phyloP scores from a whole-genome alignment of 805 yeast species.

The Candida insectorum region DNA sequence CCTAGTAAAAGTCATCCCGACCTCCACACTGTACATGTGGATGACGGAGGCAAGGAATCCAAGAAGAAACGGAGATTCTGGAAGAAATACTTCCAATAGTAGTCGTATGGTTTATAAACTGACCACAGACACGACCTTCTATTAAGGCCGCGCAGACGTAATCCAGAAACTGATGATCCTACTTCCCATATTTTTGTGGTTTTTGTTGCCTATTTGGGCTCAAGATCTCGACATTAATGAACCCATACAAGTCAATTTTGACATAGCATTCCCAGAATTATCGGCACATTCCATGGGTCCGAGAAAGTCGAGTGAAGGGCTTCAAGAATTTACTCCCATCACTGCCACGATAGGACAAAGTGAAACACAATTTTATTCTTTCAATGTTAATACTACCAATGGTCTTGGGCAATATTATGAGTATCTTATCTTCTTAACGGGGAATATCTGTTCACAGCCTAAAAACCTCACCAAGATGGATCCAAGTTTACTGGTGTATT shows the following conservation, averaged over 20 bases:
- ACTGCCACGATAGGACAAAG: slow-evolving; percentile 31
- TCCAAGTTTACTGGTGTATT: slow-evolving; percentile 33
- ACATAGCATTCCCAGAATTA: too few relatives aligned
- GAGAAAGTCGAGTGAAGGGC: too few relatives aligned
- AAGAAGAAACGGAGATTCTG: slow-evolving; percentile 27
- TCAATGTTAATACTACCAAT: slow-evolving; percentile 40
- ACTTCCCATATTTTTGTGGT: too few relatives aligned
- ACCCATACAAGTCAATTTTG: too few relatives aligned
- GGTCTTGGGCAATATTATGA: slow-evolving; percentile 47
- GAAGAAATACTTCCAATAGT: too few relatives aligned
- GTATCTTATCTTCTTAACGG: slow-evolving; percentile 47
- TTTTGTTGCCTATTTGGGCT: too few relatives aligned
- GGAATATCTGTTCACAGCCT: slow-evolving; percentile 46
- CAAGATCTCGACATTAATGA: too few relatives aligned
- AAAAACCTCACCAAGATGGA: slow-evolving; percentile 17
- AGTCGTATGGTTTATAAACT: too few relatives aligned
- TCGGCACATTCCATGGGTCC: too few relatives aligned
- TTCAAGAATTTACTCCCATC: slow-evolving; percentile 37
- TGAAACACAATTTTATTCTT: slow-evolving; percentile 40
- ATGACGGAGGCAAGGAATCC: slow-evolving; percentile 2
- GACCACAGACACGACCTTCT: too few relatives aligned
- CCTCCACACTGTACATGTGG: slow-evolving; percentile 10
- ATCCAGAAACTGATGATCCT: too few relatives aligned
- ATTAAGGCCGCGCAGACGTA: too few relatives aligned
- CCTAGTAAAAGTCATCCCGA: slow-evolving; percentile 41